Conservation (phyloP, 192 early-diverging fungal species). For the Paraglomus brasilianum region DNA sequence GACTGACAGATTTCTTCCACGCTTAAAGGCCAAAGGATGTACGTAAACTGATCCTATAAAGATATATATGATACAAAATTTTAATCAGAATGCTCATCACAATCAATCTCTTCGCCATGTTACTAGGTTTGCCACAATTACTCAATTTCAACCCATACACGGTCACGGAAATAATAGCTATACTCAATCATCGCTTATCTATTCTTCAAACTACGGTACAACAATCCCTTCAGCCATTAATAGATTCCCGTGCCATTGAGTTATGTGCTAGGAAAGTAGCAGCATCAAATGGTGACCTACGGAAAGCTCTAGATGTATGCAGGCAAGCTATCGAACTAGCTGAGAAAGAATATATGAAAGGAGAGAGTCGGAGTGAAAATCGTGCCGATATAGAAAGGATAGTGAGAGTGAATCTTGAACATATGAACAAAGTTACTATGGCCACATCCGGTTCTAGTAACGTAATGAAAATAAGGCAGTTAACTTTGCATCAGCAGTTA, state of each 20-base stretch:
- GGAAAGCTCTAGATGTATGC: conserved; percentile 79
- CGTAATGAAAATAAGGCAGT: neutral
- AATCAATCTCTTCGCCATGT: neutral
- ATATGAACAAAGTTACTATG: conserved; percentile 9
- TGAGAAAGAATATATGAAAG: conserved; percentile 64
- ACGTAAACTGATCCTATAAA: conserved; percentile 33
- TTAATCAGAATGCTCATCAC: neutral
- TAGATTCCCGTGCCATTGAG: conserved; percentile 84
- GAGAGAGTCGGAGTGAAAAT: conserved; percentile 3
- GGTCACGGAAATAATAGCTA: conserved; percentile 78
- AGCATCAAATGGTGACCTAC: conserved; percentile 78
- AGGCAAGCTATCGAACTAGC: conserved; percentile 84
- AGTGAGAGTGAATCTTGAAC: neutral
- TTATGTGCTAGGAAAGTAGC: conserved; percentile 90
- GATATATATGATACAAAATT: too few relatives aligned
- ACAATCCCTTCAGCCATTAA: conserved; percentile 49
- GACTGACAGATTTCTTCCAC: conserved; percentile 84
- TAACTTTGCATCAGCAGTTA: neutral
- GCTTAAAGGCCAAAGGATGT: conserved; percentile 79
- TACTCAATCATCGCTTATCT: conserved; percentile 80
- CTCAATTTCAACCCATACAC: conserved; percentile 89
- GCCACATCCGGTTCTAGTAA: neutral
- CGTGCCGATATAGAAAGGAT: neutral
- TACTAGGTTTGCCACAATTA: conserved; percentile 63
- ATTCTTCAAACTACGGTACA: conserved; percentile 46